phyloP scores from a whole-genome alignment of 2,329 filamentous ascomycete genomes.

The Ophiostoma ips region DNA sequence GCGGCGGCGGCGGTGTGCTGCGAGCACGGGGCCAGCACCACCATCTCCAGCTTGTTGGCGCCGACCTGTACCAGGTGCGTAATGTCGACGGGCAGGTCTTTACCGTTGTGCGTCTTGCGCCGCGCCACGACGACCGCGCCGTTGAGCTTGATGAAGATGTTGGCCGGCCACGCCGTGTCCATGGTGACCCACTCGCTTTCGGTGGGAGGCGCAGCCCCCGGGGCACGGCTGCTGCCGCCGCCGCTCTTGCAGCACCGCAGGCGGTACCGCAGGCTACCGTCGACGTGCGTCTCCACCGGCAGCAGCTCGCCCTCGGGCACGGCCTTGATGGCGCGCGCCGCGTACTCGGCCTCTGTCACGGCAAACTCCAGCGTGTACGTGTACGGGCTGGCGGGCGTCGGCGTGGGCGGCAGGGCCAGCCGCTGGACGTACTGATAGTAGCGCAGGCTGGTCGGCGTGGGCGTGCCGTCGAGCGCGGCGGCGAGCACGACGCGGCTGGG shows the following conservation, averaged over 20 bases:
- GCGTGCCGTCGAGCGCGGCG: too few species aligned
- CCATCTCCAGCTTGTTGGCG: constrained; percentile 47
- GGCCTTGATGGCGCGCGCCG: constrained; percentile 22
- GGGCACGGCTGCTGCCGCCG: too few species aligned
- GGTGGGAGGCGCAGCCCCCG: constrained; percentile 15
- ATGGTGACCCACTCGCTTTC: constrained; percentile 7
- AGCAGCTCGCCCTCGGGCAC: constrained; percentile 19
- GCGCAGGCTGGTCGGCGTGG: too few species aligned
- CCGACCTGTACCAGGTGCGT: constrained; percentile 46
- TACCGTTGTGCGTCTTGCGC: constrained; percentile 58
- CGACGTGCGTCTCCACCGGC: constrained; percentile 26
- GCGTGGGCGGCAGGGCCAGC: constrained; percentile 33
- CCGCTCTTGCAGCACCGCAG: constrained; percentile 48
- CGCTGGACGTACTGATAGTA: constrained; percentile 45
- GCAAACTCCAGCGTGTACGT: constrained; percentile 34
- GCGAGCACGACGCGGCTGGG: constrained; percentile 27
- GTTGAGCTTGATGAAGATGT: constrained; percentile 58
- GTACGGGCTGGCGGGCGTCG: constrained; percentile 21
- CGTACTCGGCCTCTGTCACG: constrained; percentile 24
- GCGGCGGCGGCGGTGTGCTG: constrained; percentile 7
- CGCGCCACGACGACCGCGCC: constrained; percentile 39
- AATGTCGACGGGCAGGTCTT: constrained; percentile 63
- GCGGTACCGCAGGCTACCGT: constrained; percentile 49
- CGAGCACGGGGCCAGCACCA: constrained; percentile 18
- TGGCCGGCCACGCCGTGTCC: constrained; percentile 55